These are phyloP conservation scores for Chlamydomonas incerta DNA, from an alignment of 139 green algal genomes.

Conservation along the genomic window DNA sequence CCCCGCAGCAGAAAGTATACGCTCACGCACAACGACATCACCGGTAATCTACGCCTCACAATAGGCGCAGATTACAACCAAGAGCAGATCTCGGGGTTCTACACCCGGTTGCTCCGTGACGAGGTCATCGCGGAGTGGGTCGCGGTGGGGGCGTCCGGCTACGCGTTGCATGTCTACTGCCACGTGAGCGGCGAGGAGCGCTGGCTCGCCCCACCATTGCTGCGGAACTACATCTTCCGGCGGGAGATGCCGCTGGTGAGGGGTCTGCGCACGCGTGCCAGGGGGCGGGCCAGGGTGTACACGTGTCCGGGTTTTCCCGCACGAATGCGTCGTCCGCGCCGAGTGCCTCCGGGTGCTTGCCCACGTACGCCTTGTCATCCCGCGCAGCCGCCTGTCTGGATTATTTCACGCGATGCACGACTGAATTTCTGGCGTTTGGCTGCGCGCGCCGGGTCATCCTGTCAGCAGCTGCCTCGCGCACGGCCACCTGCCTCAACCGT, in stretches of 20 bases:
- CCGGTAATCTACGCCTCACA: slow-evolving; percentile 80
- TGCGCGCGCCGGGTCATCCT: too few relatives aligned
- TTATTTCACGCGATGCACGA: too few relatives aligned
- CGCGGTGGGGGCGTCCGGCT: background rate
- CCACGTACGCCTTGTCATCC: too few relatives aligned
- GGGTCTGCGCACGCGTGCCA: too few relatives aligned
- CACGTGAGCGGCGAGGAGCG: slow-evolving; percentile 89
- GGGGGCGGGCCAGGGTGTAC: too few relatives aligned
- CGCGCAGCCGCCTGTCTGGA: too few relatives aligned
- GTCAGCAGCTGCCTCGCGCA: too few relatives aligned
- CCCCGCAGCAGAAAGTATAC: slow-evolving; percentile 78
- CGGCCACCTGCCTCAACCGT: too few relatives aligned
- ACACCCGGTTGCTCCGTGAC: slow-evolving; percentile 82
- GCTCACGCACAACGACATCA: slow-evolving; percentile 94
- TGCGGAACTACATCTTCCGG: slow-evolving; percentile 93
- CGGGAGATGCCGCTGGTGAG: slow-evolving; percentile 90
- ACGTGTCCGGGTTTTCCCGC: too few relatives aligned
- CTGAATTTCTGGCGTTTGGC: too few relatives aligned
- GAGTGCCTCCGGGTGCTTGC: too few relatives aligned
- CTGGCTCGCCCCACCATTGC: slow-evolving; percentile 84
- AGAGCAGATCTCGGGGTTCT: slow-evolving; percentile 83
- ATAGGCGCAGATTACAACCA: slow-evolving; percentile 86
- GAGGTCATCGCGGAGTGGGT: slow-evolving; percentile 90
- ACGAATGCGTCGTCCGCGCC: too few relatives aligned
- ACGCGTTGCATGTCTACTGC: slow-evolving; percentile 87